Percentiles rank a stretch among this genome's conserved stretches.
These are phyloP conservation scores for Eimeria maxima DNA, from an alignment of 169 alveolate genomes.

Conservation along the genomic window DNA sequence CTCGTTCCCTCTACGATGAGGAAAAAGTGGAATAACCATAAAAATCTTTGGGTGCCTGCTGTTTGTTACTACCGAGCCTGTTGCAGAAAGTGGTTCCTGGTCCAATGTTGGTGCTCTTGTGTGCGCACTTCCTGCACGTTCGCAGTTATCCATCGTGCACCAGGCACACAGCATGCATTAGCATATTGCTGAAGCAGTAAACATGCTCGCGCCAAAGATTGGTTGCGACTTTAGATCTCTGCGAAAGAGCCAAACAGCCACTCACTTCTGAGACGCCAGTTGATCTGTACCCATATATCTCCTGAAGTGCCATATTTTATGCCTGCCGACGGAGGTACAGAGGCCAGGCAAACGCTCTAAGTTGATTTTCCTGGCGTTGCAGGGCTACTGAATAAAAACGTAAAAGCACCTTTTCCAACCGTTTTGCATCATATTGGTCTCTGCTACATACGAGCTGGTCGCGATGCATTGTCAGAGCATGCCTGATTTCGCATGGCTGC, in stretches of 20 bases:
- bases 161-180: neutral
- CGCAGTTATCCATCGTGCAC: neutral
- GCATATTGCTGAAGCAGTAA: neutral
- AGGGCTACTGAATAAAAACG: neutral
- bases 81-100: neutral
- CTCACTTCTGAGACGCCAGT: neutral
- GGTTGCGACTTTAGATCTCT: neutral
- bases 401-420: neutral
- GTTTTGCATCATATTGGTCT: neutral
- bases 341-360: neutral
- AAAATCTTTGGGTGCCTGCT: neutral
- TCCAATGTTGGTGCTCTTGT: neutral
- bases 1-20: neutral
- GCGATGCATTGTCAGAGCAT: neutral
- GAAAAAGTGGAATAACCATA: no score
- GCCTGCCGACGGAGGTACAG: neutral
- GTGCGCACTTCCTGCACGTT: neutral
- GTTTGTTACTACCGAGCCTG: neutral
- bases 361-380: neutral
- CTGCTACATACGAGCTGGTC: slow-evolving; percentile 11
- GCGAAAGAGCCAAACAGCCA: neutral
- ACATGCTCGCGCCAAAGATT: neutral
- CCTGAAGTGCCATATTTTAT: neutral
- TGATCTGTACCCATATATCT: neutral
- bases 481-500: no score